Percentiles rank a stretch among this genome's conserved stretches.
Evolutionary conservation across 1,284 basidiomycete species (phyloP).

Genomic region (Pyrrhoderma noxium): DNA sequence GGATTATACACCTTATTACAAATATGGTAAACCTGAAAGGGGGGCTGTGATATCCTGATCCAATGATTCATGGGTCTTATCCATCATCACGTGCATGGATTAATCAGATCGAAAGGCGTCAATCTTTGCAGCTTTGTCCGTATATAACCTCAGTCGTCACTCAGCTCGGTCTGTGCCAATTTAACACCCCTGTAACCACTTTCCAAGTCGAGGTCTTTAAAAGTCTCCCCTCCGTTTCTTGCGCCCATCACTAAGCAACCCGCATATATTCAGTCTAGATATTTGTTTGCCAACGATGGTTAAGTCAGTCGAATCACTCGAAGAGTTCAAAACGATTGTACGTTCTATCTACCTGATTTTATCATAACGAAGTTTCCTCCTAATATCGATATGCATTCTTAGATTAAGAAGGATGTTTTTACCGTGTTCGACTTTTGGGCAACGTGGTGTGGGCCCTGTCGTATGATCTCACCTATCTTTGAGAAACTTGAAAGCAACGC

Average conservation of each 20-base stretch:
- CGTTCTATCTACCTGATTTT: conserved; percentile 16
- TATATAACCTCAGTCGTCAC: too few relatives aligned
- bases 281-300: conserved; percentile 26
- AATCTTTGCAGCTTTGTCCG: too few relatives aligned
- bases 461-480: conserved; percentile 72
- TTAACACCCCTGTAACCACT: too few relatives aligned
- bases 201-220: too few relatives aligned
- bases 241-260: too few relatives aligned
- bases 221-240: background rate
- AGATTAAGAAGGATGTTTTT: conserved; percentile 56
- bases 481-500: conserved; percentile 49
- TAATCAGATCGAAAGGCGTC: too few relatives aligned
- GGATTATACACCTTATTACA: too few relatives aligned
- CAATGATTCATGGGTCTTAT: too few relatives aligned
- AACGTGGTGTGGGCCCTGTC: conserved; percentile 70
- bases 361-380: background rate
- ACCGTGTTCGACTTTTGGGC: conserved; percentile 79
- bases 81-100: too few relatives aligned
- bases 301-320: conserved; percentile 41
- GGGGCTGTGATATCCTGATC: too few relatives aligned
- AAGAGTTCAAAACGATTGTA: conserved; percentile 51
- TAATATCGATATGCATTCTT: conserved; percentile 2
- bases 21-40: too few relatives aligned
- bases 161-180: too few relatives aligned
- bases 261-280: conserved; percentile 8